Base-by-base conservation (phyloP, 2,329 filamentous ascomycete genomes). In the Sclerotiophoma versabilis region DNA sequence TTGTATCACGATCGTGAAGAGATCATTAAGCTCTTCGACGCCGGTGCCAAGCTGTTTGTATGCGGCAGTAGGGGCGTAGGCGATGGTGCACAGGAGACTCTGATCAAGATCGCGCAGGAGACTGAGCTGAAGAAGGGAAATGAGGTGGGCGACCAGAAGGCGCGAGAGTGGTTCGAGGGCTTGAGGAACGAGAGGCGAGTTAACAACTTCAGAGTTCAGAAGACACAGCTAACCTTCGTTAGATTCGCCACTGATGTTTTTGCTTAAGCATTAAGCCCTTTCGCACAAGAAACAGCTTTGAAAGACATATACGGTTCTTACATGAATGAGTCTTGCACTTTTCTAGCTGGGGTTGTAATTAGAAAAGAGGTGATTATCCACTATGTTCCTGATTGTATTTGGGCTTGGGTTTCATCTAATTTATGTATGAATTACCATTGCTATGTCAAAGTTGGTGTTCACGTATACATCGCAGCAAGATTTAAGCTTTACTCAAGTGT, bases 41-140 rank as follows among this genome's bases (percentile, higher is more conserved):
- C 70, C 5, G 81, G 80, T 0, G 82, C 86, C 0, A 82, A 83
- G 64, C 74, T 88, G 0, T 91, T 84, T 63, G 81, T 90, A 2
- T 91, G 88, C 67, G 88, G 88, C 4, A 84, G 83, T 39, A 53
- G 69, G 14, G 72, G 67, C 15, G 75, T 83, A 0, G 81, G 80
- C 0, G 75, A 79, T 37, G 77, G 75, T 5, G 77, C 81, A 0
- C 74, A 76, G 59, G 67, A 73, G 30, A 70, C 65, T 3, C 72
- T 76, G 41, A 75, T 79, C 50, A 75, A 69, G 58, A 80, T 82
- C 37, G 75, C 76, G 39, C 69, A 70, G 51, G 79, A 81, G 58
- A 62, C 65, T 20, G 72, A 77, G 22, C 72, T 77, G 50, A 68
- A 76, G 30, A 71, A 71, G 47, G 76, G 76, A 2, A 65, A 63